Percentiles rank a stretch among this genome's conserved stretches.
phyloP scores from a whole-genome alignment of 1,284 basidiomycete species.

The Stygiomarasmius scandens region DNA sequence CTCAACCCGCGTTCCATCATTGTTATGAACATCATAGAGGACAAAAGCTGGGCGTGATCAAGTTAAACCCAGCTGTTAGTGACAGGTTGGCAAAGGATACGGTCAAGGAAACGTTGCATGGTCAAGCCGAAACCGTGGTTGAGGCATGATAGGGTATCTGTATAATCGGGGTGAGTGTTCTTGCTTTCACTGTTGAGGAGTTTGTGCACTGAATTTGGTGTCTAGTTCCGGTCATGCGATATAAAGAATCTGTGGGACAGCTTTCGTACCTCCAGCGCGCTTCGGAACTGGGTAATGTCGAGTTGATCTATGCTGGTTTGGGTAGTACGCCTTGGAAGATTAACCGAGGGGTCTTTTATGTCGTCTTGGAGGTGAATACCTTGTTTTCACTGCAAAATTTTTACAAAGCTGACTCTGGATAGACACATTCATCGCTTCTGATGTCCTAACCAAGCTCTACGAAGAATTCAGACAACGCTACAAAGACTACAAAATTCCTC shows the following conservation, averaged over 20 bases:
- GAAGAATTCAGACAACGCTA: conserved; percentile 82
- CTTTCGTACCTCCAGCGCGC: conserved; percentile 80
- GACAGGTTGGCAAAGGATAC: conserved; percentile 81
- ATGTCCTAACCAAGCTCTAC: conserved; percentile 42
- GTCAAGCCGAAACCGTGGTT: conserved; percentile 91
- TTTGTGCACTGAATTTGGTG: no score
- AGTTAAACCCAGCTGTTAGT: conserved; percentile 82
- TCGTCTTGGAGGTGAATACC: conserved; percentile 41
- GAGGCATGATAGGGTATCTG: conserved; percentile 78
- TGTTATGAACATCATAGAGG: conserved; percentile 94
- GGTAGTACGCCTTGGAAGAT: conserved; percentile 92
- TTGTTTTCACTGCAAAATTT: background rate
- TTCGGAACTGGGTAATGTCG: conserved; percentile 75
- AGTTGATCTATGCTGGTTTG: conserved; percentile 86
- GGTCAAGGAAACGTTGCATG: conserved; percentile 76
- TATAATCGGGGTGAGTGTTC: conserved; percentile 65
- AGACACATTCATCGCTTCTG: background rate
- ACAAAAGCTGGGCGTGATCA: conserved; percentile 89
- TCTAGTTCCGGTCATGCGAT: conserved; percentile 86
- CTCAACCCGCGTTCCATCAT: conserved; percentile 91
- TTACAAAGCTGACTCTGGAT: no score
- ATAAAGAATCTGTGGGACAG: conserved; percentile 92
- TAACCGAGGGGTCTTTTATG: conserved; percentile 63
- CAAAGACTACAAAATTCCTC: conserved; percentile 72
- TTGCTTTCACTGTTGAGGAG: background rate